These are phyloP conservation scores for Eragrostis tef DNA, from an alignment of 202 grass and related monocot genomes.

Conservation along the genomic window DNA sequence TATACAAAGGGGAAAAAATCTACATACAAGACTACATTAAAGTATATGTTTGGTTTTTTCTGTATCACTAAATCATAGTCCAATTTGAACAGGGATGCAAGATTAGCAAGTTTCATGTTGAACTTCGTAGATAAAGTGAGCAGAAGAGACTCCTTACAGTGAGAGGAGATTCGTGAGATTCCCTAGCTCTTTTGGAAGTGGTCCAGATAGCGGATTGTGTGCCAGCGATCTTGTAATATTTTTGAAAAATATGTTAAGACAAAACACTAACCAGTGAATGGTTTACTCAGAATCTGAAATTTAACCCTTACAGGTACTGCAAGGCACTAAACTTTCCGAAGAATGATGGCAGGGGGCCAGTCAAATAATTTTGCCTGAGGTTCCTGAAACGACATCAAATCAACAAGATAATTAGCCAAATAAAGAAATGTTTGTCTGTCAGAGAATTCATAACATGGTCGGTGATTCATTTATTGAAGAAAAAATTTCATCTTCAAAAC, in stretches of 20 bases:
- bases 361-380: slow-evolving; percentile 53
- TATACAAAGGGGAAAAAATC: neutral
- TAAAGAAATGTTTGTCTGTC: neutral
- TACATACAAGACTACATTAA: neutral
- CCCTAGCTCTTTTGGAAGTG: slow-evolving; percentile 71
- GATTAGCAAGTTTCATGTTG: neutral
- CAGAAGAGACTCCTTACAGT: slow-evolving; percentile 42
- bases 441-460: neutral
- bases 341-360: slow-evolving; percentile 60
- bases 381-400: slow-evolving; percentile 45
- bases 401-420: neutral
- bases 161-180: slow-evolving; percentile 48
- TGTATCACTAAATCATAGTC: neutral
- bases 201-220: slow-evolving; percentile 64
- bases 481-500: neutral
- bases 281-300: neutral
- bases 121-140: neutral
- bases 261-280: neutral
- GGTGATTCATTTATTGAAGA: neutral
- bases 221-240: slow-evolving; percentile 40
- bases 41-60: slow-evolving; percentile 1
- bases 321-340: slow-evolving; percentile 53
- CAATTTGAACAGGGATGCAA: neutral
- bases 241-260: slow-evolving; percentile 31
- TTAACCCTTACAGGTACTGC: slow-evolving; percentile 52